These are phyloP conservation scores for Linnemannia hyalina DNA, from an alignment of 192 early-diverging fungal species.

Conservation along the genomic window DNA sequence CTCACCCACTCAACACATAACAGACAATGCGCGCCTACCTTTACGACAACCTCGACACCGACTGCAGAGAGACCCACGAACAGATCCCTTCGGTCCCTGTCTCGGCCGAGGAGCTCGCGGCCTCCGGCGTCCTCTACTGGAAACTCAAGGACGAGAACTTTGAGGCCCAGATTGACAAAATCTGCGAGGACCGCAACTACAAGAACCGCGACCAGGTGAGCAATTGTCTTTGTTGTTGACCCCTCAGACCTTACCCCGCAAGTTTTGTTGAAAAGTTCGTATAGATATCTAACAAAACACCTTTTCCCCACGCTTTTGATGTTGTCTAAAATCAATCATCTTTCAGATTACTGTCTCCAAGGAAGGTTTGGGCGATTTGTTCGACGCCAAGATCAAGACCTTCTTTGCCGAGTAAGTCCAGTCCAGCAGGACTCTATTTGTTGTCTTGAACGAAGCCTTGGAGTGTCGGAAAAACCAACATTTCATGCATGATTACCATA, in stretches of 20 bases:
- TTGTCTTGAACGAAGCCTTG: not conserved
- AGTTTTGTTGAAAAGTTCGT: too few species aligned
- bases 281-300: not conserved
- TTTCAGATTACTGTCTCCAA: conserved; percentile 84
- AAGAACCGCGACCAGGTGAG: conserved; percentile 90
- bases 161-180: conserved; percentile 71
- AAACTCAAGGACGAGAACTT: conserved; percentile 66
- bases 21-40: conserved; percentile 83
- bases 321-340: not conserved
- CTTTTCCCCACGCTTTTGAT: not conserved
- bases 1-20: not conserved
- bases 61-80: conserved; percentile 89
- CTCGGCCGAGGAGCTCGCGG: conserved; percentile 72
- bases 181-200: conserved; percentile 85
- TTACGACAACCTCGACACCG: conserved; percentile 73
- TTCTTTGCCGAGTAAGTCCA: conserved; percentile 87
- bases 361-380: conserved; percentile 81
- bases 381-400: conserved; percentile 93
- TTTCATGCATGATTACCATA: conserved; percentile 6
- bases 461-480: not conserved
- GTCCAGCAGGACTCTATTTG: not conserved
- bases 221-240: not conserved
- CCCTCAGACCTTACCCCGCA: not conserved
- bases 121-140: conserved; percentile 84
- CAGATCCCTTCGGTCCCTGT: conserved; percentile 72